A percentile compares a stretch with the other conserved stretches of the same genome.
These are phyloP conservation scores for Acacia concinna DNA, from an alignment of 331 rosid species.

Conservation along the genomic window DNA sequence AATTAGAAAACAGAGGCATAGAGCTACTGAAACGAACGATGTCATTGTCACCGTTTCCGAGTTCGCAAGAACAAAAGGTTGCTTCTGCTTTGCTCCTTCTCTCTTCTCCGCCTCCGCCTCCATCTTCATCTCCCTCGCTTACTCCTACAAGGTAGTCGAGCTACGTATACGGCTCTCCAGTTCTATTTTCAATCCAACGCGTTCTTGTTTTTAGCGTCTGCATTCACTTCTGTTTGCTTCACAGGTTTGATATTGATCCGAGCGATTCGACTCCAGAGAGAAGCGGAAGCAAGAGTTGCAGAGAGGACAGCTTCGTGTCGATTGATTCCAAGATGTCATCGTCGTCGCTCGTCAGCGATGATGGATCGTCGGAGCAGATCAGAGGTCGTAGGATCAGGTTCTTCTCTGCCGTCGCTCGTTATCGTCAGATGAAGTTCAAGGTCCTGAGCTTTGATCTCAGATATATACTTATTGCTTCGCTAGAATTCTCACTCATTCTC, in stretches of 20 bases:
- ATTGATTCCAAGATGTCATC: conserved; percentile 42
- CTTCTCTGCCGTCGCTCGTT: conserved; percentile 42
- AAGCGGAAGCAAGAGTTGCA: conserved; percentile 24
- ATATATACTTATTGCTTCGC: background rate
- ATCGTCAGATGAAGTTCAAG: conserved; percentile 54
- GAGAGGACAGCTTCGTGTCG: conserved; percentile 33
- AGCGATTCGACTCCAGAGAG: conserved; percentile 32
- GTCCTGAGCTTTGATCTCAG: conserved; percentile 22
- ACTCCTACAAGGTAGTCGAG: conserved; percentile 35
- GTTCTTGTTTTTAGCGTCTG: conserved; percentile 11
- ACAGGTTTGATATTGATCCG: conserved; percentile 41
- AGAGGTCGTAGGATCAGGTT: conserved; percentile 34
- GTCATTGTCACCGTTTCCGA: conserved; percentile 60
- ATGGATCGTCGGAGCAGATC: conserved; percentile 45
- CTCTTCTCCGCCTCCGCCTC: conserved; percentile 35
- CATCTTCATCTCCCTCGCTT: conserved; percentile 27
- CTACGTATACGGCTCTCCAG: background rate
- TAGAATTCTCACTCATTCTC: background rate
- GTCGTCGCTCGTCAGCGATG: conserved; percentile 45
- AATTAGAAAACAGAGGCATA: conserved; percentile 34
- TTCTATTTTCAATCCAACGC: background rate
- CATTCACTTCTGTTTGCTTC: conserved; percentile 6
- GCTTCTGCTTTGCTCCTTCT: conserved; percentile 88
- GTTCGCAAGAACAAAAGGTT: conserved; percentile 53
- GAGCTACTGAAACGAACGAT: conserved; percentile 34